Base-by-base conservation (phyloP, 2,329 filamentous ascomycete genomes). In the Penicillium brasilianum region DNA sequence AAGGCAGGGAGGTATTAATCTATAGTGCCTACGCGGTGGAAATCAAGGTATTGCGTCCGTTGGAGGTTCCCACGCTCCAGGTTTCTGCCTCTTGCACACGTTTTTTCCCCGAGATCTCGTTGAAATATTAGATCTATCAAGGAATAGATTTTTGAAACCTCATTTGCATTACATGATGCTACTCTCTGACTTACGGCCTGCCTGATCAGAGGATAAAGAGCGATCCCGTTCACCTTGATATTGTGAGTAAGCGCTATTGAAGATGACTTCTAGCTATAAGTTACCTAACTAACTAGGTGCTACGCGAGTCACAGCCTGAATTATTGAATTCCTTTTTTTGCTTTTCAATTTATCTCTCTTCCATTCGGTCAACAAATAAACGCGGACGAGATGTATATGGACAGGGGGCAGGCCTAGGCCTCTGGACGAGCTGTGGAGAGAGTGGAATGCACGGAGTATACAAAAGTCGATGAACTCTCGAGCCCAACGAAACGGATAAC, bases 401-500 rank as follows among this genome's bases (percentile, higher is more conserved):
- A 28, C 43, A 25, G 43, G 43, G 43, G 25, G 25, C 25, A 28
- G 25, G 25, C 25, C 25, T 28, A 28, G 25, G 25, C 25, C 25
- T 3, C 25, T 28, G 6, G 6, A 28, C n/a, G n/a, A n/a, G n/a
- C 25, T 6, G 25, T 28, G 25, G 25, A 28, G 25, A 3, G 3
- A 28, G 25, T 28, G 25, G 25, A 28, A 6, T 28, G 25, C 3
- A 28, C 28, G 41, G 3, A 44, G 37, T n/a, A 39, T 28, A 28
- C 25, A 28, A 9, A 41, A 39, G 37, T 39, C 39, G 13, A 16
- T 28, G 14, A 30, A 48, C 44, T 46, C 44, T 46, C 6, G 43
- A 46, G 48, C 48, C 48, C 48, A 50, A 50, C 48, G 28, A 16
- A 34, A 49, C 28, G 46, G 46, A 50, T 50, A 50, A 50, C 48